Evolutionary conservation across 1,139 yeast species (phyloP).

Genomic region (Yamadazyma jaroonii): DNA sequence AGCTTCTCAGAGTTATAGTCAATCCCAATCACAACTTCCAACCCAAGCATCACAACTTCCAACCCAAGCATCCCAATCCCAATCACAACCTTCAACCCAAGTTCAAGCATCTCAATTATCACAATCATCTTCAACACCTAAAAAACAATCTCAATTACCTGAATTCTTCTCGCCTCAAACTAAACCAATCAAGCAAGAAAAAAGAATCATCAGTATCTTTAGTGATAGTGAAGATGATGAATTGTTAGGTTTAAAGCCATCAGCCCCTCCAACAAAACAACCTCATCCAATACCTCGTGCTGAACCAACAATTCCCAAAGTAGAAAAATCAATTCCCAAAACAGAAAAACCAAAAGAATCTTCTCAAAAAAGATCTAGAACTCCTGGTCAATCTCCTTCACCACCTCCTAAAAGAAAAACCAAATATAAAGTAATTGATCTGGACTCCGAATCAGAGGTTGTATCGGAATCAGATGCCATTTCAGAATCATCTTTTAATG

Average conservation of each 20-base stretch:
- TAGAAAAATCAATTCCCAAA: neutral
- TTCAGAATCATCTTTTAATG: slow-evolving; percentile 2
- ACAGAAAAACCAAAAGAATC: neutral
- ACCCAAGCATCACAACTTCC: too few species aligned
- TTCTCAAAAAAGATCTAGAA: neutral
- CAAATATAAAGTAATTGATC: slow-evolving; percentile 4
- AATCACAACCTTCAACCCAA: too few species aligned
- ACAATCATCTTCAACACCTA: neutral
- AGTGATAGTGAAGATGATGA: slow-evolving; percentile 38
- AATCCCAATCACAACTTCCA: neutral
- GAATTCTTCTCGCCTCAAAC: slow-evolving; percentile 2
- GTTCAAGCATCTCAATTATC: too few species aligned
- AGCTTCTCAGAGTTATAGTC: neutral
- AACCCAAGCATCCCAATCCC: too few species aligned
- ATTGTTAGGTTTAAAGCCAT: slow-evolving; percentile 16
- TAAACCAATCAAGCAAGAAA: slow-evolving; percentile 8
- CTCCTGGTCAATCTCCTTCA: too few species aligned
- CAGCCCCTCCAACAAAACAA: neutral
- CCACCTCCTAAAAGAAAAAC: neutral
- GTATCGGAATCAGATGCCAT: neutral
- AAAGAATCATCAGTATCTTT: slow-evolving; percentile 17
- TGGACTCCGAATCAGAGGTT: slow-evolving; percentile 3
- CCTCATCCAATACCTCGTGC: too few species aligned
- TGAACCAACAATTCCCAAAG: too few species aligned
- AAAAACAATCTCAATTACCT: slow-evolving; percentile 1